Base-by-base conservation (phyloP, 306 rosid genomes). In the Prunus mongolica region DNA sequence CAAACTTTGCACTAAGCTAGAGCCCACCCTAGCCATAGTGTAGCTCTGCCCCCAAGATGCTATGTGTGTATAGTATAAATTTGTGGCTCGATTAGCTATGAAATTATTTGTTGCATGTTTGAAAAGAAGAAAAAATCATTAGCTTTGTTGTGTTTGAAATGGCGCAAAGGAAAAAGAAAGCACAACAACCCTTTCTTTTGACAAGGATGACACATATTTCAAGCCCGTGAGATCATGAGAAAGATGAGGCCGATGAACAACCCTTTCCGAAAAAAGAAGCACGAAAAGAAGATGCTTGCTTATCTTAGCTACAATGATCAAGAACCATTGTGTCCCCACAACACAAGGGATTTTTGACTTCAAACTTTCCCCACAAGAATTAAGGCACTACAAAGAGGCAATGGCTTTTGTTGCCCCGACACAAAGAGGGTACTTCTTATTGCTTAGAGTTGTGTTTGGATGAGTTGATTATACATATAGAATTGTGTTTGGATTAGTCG, bases 101-200 rank as follows among this genome's bases (percentile, higher is more conserved):
- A 47, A 47, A 10, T 47, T 47, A 47, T 4, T 47, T 3, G 52
- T 65, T 38, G 70, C 6, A 7, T 7, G 9, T 38, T 38, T 38
- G 44, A 1, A 25, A 69, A 25, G 13, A 11, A 11, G 51, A 16
- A 50, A 68, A 50, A 30, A 20, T 65, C 71, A 61, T 69, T 60
- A 10, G 52, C 50, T 61, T 61, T 69, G 74, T 12, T 60, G 9
- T 77, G 15, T 52, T 80, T 80, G 72, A 80, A 72, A 63, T 58
- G 74, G 51, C 51, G 71, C 41, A 50, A 50, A 73, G 62, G 67
- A 68, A 41, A 62, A 80, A 22, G 73, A 70, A 47, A 69, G 86
- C 51, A 15, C 34, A 66, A 72, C 81, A 76, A 56, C 82, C 81
- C 57, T 75, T 15, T 3, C 38, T 70, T 51, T 65, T 76, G 74